Conservation (phyloP, 345 rosid species). For the sweet orange (Citrus sinensis) region DNA sequence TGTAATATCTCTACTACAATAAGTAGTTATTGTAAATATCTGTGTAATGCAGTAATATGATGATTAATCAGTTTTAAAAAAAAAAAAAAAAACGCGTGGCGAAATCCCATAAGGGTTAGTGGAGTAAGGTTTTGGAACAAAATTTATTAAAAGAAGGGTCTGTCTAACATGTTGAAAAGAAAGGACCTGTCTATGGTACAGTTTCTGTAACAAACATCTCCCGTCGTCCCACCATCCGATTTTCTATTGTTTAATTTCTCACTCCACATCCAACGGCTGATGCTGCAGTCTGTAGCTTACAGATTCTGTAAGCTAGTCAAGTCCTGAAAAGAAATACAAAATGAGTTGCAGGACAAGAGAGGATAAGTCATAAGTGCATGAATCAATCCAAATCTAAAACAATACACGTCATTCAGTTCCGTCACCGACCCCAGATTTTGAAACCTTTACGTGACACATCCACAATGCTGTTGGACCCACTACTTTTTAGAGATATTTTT, state of each 20-base stretch:
- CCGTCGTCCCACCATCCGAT: too few species aligned
- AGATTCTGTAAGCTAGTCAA: too few species aligned
- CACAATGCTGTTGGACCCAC: background rate
- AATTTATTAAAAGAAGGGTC: too few species aligned
- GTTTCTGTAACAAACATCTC: too few species aligned
- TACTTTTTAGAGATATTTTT: background rate
- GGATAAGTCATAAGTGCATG: constrained; percentile 9
- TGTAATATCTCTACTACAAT: too few species aligned
- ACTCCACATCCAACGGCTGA: too few species aligned
- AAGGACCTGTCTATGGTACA: background rate
- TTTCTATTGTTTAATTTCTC: too few species aligned
- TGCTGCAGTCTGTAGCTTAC: too few species aligned
- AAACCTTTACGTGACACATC: constrained; percentile 7
- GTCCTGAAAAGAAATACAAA: background rate
- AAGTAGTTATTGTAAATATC: too few species aligned
- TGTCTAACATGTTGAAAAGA: background rate
- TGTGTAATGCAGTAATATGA: too few species aligned
- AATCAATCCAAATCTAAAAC: background rate
- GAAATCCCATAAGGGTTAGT: background rate
- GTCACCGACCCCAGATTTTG: constrained; percentile 13
- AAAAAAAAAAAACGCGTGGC: background rate
- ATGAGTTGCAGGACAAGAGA: too few species aligned
- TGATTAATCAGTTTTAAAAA: too few species aligned
- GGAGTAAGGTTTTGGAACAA: background rate
- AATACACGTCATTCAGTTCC: constrained; percentile 18